phyloP scores from a whole-genome alignment of 2,329 filamentous ascomycete genomes.

The Didymellaceae sp. region DNA sequence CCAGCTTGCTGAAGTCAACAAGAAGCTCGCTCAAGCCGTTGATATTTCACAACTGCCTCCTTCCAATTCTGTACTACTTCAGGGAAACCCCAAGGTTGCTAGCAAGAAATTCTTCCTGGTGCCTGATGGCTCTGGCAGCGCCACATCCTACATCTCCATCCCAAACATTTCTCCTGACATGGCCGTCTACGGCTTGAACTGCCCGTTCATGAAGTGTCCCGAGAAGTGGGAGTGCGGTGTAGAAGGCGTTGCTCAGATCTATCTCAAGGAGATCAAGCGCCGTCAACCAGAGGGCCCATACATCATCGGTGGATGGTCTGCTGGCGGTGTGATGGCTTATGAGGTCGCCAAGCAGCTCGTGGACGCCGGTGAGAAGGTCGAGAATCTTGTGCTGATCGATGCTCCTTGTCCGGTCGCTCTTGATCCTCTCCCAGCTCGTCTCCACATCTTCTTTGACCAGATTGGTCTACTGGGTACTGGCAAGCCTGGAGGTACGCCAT shows the following conservation, averaged over 20 bases:
- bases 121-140: constrained; percentile 63
- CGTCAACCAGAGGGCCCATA: constrained; percentile 70
- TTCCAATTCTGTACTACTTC: constrained; percentile 63
- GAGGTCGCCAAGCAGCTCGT: constrained; percentile 58
- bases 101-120: constrained; percentile 62
- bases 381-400: constrained; percentile 60
- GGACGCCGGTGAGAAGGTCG: constrained; percentile 56
- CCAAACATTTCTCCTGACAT: constrained; percentile 60
- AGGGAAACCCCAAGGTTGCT: constrained; percentile 63
- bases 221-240: constrained; percentile 70
- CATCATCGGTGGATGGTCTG: constrained; percentile 62
- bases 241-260: constrained; percentile 68
- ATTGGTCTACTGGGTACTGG: constrained; percentile 74
- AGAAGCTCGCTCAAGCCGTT: constrained; percentile 49
- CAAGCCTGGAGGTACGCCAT: constrained; percentile 65
- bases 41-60: constrained; percentile 55
- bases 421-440: constrained; percentile 58
- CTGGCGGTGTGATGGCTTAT: constrained; percentile 62
- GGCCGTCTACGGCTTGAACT: constrained; percentile 66
- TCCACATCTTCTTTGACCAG: constrained; percentile 75
- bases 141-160: constrained; percentile 71
- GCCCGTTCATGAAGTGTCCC: constrained; percentile 73
- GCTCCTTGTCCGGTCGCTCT: constrained; percentile 60
- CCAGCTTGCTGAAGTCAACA: constrained; percentile 57
- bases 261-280: constrained; percentile 72